A percentile compares a stretch with the other conserved stretches of the same genome.
Evolutionary conservation across 768 basidiomycete genomes (phyloP).

Genomic region (Termitomyces sp.): DNA sequence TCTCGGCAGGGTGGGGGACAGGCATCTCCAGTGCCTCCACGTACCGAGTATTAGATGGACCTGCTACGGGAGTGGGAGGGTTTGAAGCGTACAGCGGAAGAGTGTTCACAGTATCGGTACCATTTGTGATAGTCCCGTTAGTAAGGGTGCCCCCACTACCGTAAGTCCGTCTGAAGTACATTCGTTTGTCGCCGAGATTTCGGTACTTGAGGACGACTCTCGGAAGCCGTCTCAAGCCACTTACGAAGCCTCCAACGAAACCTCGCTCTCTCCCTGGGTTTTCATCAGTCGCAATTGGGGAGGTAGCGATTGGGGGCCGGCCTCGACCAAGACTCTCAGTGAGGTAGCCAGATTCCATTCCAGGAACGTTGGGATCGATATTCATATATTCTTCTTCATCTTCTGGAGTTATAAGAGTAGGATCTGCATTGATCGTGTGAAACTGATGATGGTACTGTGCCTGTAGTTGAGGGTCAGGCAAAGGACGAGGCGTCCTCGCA

Average conservation of each 20-base stretch:
- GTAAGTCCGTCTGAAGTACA: conserved; percentile 16
- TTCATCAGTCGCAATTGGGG: not conserved
- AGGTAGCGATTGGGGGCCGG: not conserved
- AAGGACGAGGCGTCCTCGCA: conserved; percentile 22
- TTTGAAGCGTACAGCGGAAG: conserved; percentile 31
- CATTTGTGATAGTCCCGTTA: conserved; percentile 10
- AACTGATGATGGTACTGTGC: conserved; percentile 9
- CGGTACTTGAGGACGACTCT: conserved; percentile 25
- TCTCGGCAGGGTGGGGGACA: conserved; percentile 16
- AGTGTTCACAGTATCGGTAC: conserved; percentile 24
- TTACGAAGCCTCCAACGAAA: conserved; percentile 31
- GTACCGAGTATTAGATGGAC: conserved; percentile 27
- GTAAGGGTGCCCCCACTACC: conserved; percentile 21
- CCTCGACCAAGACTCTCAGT: conserved; percentile 14
- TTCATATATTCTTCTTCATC: conserved; percentile 28
- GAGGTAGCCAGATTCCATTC: conserved; percentile 10
- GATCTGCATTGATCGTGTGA: conserved; percentile 15
- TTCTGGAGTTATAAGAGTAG: conserved; percentile 5
- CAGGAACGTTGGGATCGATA: conserved; percentile 16
- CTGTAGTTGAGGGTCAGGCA: conserved; percentile 23
- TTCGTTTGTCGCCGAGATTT: conserved; percentile 16
- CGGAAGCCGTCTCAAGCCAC: conserved; percentile 28
- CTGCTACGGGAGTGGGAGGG: conserved; percentile 28
- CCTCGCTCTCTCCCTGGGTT: conserved; percentile 15
- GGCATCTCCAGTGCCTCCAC: conserved; percentile 28